Base-by-base conservation (phyloP, 768 basidiomycete genomes). In the Suillus spraguei region DNA sequence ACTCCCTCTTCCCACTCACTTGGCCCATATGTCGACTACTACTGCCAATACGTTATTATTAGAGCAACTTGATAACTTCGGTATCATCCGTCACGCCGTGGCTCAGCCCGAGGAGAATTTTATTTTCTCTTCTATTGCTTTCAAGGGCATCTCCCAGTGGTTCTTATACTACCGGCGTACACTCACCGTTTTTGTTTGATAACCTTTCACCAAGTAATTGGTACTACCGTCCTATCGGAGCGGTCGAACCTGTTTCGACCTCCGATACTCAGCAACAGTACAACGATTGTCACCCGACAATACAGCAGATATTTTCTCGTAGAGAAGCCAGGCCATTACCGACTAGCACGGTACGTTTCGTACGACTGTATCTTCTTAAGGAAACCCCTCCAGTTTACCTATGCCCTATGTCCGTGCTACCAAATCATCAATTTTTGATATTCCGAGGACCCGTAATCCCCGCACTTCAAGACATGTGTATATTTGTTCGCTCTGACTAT, bases 41-140 rank as follows among this genome's bases (percentile, higher is more conserved):
- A 5, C 28, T 28, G 28, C n/a, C n/a, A n/a, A 17, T 52, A 32
- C 5, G 17, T 20, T 52, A 53, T 53, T 35, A 53, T 35, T 53
- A 53, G 52, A 13, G 32, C 52, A 53, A 1, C 52, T 53, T 53
- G 17, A 20, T 24, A 10, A 52, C 24, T 52, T 52, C 50, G 50
- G 33, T 53, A 33, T 20, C 50, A 52, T 32, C 50, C 32, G 50
- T 4, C 28, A 28, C 28, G 28, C 28, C 28, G 28, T 28, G 28
- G 28, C 14, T 52, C 32, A 53, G 2, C 32, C 28, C 32, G 52
- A 33, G 33, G 33, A 53, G 33, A 53, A 35, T 35, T n/a, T 53
- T n/a, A 53, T n/a, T 35, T 28, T 50, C 49, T 35, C 52, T 11
- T 52, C 50, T 52, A 52, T 52, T 32, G 50, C 50, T 32, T 53